Base-by-base conservation (phyloP, 441 rosid species). In the Mallotus repandus region DNA sequence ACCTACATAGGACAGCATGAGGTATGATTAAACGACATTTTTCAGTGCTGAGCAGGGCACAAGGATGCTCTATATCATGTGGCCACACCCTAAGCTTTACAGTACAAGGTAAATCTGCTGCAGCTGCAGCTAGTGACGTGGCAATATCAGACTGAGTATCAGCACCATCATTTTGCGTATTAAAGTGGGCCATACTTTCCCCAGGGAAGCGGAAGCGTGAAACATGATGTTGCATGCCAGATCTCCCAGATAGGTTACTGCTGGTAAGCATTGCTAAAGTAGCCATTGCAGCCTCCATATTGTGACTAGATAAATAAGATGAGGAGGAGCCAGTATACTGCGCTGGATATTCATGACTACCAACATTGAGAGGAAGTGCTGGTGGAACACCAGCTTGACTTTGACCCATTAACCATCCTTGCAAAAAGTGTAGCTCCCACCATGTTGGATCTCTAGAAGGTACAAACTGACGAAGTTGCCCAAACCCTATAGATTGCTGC, bases 1-100 rank as follows among this genome's bases (percentile, higher is more conserved):
- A 83, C 98, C 98, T 92, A 74, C 97, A 92, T 77, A 94, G 97
- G 71, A 94, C 97, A 25, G 90, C 97, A 86, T 94, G 97, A 7
- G 91, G 93, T 77, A 94, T 87, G n/a, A 78, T 85, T 58, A 94
- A 80, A 46, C 89, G 85, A 67, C 94, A 90, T 75, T 63, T 89
- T 60, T 85, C 89, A 18, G 84, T 19, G 77, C 67, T 82, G 15
- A 94, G 86, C 9, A 61, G 82, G 7, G 88, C 79, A 68, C 85
- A 84, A 50, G 97, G 89, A 78, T 88, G 69, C 80, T 89, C 81
- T 75, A 83, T 82, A 83, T 89, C 89, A 81, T 90, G 89, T 18
- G 89, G 71, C 97, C 98, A 92, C 22, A 92, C 78, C 83, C 88
- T 85, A 69, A 94, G 88, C 76, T 92, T 92, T 76, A 94, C 97